Evolutionary conservation across 257 asterid species (phyloP), one percentile per base, ranked within the genome.

Genomic region (Gentiana macrophylla): DNA sequence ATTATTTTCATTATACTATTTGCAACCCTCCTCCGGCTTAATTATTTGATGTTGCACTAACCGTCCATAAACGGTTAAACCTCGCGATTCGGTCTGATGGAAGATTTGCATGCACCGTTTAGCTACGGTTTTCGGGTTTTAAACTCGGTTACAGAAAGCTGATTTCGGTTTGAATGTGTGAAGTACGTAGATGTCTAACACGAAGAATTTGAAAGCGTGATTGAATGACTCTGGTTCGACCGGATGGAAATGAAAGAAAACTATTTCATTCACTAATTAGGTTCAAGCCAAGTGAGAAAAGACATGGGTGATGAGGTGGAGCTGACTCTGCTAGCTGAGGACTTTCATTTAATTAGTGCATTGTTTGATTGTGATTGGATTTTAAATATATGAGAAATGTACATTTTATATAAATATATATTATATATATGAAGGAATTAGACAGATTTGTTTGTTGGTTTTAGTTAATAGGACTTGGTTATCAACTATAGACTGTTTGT

Each of bases 1-100:
- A 32, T 24, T 24, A 24, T 32, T 60, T 46, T 66, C 62, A 32
- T 66, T 68, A 3, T 57, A 4, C 34, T 56, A 35, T 1, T 55
- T 35, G 38, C 48, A 58, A 7, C 53, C 35, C 38, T 71, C 44
- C 50, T n/a, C 59, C 68, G 24, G 24, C 24, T 24, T 63, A 6
- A 57, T 69, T 37, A 24, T 24, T 51, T 48, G 70, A 46, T 37
- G 51, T 46, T 59, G 56, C 44, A n/a, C 60, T 58, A 52, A 49
- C 70, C 35, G 12, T 41, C 46, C 46, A 8, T 15, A 13, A 34
- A 1, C 4, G 24, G 33, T 11, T 4, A 8, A 13, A 43, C 15
- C n/a, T 44, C n/a, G 6, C 24, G 45, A 43, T 36, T 4, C 9
- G 52, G 43, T 10, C 4, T 2, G 13, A 7, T 12, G 56, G 34